Base-by-base conservation (phyloP, 2,329 filamentous ascomycete genomes). In the Tympanopsis confertula region DNA sequence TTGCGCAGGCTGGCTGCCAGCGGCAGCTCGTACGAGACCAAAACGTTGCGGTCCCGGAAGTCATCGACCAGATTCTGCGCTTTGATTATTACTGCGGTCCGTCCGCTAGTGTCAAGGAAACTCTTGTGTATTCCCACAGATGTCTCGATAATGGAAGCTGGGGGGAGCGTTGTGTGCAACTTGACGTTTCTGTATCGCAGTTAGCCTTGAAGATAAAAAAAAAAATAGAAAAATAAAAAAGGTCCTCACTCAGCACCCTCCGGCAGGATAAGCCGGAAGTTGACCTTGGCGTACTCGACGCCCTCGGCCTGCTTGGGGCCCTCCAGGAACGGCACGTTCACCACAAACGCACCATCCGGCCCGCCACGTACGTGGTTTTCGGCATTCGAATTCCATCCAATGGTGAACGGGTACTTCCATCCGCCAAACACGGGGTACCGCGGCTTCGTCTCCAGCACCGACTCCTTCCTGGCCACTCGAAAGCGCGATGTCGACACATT, bases 371-470 rank as follows among this genome's bases (percentile, higher is more conserved):
- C 57, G 56, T 85, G 91, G 40, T 74, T 75, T 50, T 77, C 77
- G 19, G 93, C 69, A 47, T 94, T 78, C 38, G 84, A 80, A 63
- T 96, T 93, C 91, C 91, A 98, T 47, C 91, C 91, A 40, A 96
- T 79, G 41, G 83, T 86, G 68, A 96, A 98, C 46, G 85, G 91
- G 62, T 95, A 96, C 61, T 94, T 94, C 91, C 91, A 98, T 42
- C 86, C 87, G 42, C 91, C 91, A 51, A 95, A 98, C 18, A 98
- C 59, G n/a, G 91, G 91, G 59, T 94, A 98, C 38, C 91, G 78
- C 15, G 91, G 91, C 68, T 88, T 91, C 44, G 95, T 70, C 59
- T 95, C 88, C 19, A 98, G 72, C 30, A 82, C 65, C n/a, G 85
- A 82, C 59, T 89, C 84, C 17, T 82, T 78, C 55, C 71, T 74